Conservation (phyloP, 2,329 filamentous ascomycete genomes). For the Fusarium sterilihyphosum region DNA sequence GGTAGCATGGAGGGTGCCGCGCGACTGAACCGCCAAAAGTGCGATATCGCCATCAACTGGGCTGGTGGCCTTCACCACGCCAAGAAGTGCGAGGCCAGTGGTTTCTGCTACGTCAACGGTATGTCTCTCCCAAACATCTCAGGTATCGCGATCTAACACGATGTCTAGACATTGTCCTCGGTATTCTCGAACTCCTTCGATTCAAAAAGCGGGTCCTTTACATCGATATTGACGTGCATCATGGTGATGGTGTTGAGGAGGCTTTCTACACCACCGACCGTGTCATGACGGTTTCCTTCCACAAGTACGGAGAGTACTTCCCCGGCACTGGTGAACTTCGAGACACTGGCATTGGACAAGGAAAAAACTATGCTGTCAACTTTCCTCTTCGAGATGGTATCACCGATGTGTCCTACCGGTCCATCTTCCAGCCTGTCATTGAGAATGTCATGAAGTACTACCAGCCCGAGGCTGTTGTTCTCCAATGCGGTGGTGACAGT, state of each 20-base stretch:
- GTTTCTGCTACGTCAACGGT: constrained; percentile 99
- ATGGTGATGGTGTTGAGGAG: constrained; percentile 92
- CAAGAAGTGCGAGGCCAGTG: constrained; percentile 94
- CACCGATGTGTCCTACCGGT: constrained; percentile 87
- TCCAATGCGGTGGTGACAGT: constrained; percentile 96
- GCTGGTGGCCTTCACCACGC: constrained; percentile 96
- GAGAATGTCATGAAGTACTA: constrained; percentile 87
- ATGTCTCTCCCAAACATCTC: constrained; percentile 50
- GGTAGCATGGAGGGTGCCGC: constrained; percentile 94
- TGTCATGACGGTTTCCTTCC: constrained; percentile 92
- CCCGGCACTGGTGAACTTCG: constrained; percentile 89
- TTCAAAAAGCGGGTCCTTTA: constrained; percentile 96
- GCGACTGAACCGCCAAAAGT: constrained; percentile 88
- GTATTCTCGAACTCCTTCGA: constrained; percentile 89
- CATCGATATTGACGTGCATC: constrained; percentile 95
- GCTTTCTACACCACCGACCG: constrained; percentile 93
- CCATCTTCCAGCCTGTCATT: constrained; percentile 92
- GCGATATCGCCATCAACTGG: constrained; percentile 98
- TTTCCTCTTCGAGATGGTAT: constrained; percentile 93
- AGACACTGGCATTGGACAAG: constrained; percentile 86
- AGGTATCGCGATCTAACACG: constrained; percentile 11
- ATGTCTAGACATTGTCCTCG: constrained; percentile 86
- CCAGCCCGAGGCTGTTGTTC: constrained; percentile 88
- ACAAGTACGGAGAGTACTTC: constrained; percentile 98
- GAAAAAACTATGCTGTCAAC: constrained; percentile 91